A percentile compares a stretch with the other conserved stretches of the same genome.
Conservation (phyloP, 495 filamentous ascomycete genomes). For the Talaromyces liani region DNA sequence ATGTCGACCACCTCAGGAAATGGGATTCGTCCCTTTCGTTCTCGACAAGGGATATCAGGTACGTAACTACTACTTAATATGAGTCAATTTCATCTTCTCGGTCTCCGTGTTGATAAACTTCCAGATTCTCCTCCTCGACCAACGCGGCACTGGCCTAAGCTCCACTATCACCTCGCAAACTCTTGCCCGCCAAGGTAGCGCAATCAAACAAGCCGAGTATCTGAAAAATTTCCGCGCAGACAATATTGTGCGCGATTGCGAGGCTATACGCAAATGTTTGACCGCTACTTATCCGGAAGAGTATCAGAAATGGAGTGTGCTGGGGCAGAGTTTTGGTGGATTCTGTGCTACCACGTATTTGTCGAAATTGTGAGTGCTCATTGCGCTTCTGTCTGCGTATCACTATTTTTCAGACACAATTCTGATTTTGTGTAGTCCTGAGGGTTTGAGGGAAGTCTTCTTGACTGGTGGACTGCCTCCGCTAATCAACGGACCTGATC, state of each 20-base stretch:
- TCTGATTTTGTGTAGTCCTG: constrained; percentile 38
- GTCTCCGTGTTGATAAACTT: not conserved
- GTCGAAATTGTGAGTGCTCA: constrained; percentile 52
- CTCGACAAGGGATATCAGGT: constrained; percentile 73
- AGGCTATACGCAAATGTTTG: constrained; percentile 70
- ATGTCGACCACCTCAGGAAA: constrained; percentile 64
- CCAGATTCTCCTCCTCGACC: constrained; percentile 76
- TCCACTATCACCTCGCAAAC: constrained; percentile 66
- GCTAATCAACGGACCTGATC: constrained; percentile 58
- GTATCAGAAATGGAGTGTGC: constrained; percentile 71
- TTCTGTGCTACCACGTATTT: constrained; percentile 79
- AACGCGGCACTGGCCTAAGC: constrained; percentile 82
- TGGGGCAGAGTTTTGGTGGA: constrained; percentile 90
- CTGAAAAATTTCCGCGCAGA: constrained; percentile 85
- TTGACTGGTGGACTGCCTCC: constrained; percentile 77
- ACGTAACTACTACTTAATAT: not conserved
- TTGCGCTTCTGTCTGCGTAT: not conserved
- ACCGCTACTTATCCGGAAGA: constrained; percentile 61
- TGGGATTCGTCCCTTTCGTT: constrained; percentile 55
- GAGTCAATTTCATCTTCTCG: not conserved
- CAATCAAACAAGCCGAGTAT: constrained; percentile 64
- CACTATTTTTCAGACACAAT: not conserved
- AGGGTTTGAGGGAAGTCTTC: constrained; percentile 75
- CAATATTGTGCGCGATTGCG: constrained; percentile 80
- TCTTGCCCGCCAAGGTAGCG: constrained; percentile 55